These are phyloP conservation scores for Linaria vulgaris DNA, from an alignment of 257 asterid genomes.

Conservation along the genomic window DNA sequence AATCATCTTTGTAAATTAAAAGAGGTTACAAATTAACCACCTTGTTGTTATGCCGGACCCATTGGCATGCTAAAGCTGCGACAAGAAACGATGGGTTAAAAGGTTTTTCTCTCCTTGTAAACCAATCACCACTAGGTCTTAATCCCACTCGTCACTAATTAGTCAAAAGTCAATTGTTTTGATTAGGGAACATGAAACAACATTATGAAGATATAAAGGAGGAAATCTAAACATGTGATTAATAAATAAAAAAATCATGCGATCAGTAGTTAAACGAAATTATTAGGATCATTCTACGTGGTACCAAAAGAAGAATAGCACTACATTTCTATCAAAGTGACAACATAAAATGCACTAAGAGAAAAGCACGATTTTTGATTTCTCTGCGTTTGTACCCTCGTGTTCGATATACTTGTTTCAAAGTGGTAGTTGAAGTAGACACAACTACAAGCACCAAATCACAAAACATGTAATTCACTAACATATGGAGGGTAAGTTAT, in stretches of 20 bases:
- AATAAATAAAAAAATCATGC: not conserved
- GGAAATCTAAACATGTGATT: constrained; percentile 33
- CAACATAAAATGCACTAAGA: too few relatives aligned
- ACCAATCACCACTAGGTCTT: constrained; percentile 40
- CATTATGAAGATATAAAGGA: constrained; percentile 5
- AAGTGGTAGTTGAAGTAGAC: too few relatives aligned
- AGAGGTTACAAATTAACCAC: constrained; percentile 25
- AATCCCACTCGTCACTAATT: constrained; percentile 19
- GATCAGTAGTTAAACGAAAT: not conserved
- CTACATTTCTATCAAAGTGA: too few relatives aligned
- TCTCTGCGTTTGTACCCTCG: too few relatives aligned
- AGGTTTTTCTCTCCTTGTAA: constrained; percentile 42
- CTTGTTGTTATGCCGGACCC: constrained; percentile 40
- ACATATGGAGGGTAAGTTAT: too few relatives aligned
- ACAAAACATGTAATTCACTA: too few relatives aligned
- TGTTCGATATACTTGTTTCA: too few relatives aligned
- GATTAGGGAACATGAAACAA: constrained; percentile 43
- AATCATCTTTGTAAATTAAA: constrained; percentile 33
- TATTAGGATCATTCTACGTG: not conserved
- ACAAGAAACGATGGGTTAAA: constrained; percentile 77
- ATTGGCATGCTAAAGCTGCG: constrained; percentile 36
- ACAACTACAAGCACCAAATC: too few relatives aligned
- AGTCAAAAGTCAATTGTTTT: constrained; percentile 17
- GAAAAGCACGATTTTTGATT: too few relatives aligned
- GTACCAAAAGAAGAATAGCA: too few relatives aligned